Conservation (phyloP, 345 rosid species). For the Reutealis trisperma region DNA sequence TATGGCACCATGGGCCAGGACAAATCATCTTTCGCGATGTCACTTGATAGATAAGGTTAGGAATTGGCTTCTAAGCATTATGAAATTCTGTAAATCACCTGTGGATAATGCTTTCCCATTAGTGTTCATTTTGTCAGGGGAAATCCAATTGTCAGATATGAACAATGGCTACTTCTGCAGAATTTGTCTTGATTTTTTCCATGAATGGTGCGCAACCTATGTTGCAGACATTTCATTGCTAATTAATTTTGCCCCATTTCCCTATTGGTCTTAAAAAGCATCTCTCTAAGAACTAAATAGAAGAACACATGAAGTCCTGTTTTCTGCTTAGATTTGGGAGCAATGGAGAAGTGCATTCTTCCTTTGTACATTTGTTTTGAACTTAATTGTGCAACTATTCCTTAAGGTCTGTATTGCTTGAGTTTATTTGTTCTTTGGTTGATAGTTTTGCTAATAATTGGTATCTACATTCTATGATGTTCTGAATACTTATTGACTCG, state of each 20-base stretch:
- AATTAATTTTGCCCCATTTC: not conserved
- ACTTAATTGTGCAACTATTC: not conserved
- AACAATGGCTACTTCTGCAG: not conserved
- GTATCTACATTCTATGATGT: too few relatives aligned
- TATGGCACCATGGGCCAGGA: conserved; percentile 8
- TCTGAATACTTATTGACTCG: too few relatives aligned
- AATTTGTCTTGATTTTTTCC: not conserved
- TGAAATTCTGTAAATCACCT: not conserved
- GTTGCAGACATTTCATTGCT: not conserved
- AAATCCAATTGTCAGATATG: not conserved
- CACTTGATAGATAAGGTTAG: not conserved
- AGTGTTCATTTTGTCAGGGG: not conserved
- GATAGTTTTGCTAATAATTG: too few relatives aligned
- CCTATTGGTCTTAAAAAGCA: not conserved
- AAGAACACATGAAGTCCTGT: not conserved
- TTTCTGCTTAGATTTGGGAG: not conserved
- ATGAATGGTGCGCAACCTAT: too few relatives aligned
- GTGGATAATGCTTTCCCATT: not conserved
- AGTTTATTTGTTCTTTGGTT: too few relatives aligned
- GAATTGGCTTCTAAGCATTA: not conserved
- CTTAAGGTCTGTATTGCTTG: too few relatives aligned
- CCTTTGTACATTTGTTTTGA: not conserved
- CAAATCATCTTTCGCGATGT: not conserved
- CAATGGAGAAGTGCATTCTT: not conserved
- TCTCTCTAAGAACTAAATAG: not conserved